Base-by-base conservation (phyloP, 345 rosid genomes). In the Capsella bursapastoris region DNA sequence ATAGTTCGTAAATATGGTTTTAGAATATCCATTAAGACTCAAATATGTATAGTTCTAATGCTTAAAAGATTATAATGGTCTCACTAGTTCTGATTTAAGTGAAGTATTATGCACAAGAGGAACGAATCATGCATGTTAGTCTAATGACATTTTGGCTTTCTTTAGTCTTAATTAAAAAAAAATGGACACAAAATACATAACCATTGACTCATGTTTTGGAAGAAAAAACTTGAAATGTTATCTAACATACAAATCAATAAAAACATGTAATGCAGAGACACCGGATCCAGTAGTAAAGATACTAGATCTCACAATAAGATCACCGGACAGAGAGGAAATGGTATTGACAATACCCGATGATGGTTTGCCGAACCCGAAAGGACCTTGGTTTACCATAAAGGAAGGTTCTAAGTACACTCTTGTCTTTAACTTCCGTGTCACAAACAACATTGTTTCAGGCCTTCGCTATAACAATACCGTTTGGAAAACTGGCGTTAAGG, bases 391-490 rank as follows among this genome's bases (percentile, higher is more conserved):
- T 71, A 90, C 99, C 27, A 72, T 95, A 76, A 92, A 92, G 68
- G 99, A 95, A 85, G 98, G 97, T 27, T 84, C 89, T 61, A 86
- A 72, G 34, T 92, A 95, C 82, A 86, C 79, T 48, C 82, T 95
- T 70, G 79, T 86, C 72, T 90, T 92, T 82, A 74, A 86, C 57
- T 89, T 95, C 76, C 81, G 80, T 59, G 99, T 95, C 44, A 83
- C 84, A 78, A 90, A 92, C 81, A 95, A 95, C 82, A 90, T 95
- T 2, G 98, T 95, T 1, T 84, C 97, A 0, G 98, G 99, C 27
- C 92, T 95, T 79, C 86, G 79, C 52, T 95, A 92, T 76, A 84
- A 84, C 76, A 90, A 95, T 31, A 84, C 89, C 6, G 98, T 95
- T 10, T 95, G 99, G 99, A 95, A 90, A 86, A 81, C 92, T 8